Conservation (phyloP, 2,329 filamentous ascomycete species). For the Monosporascus sp. region DNA sequence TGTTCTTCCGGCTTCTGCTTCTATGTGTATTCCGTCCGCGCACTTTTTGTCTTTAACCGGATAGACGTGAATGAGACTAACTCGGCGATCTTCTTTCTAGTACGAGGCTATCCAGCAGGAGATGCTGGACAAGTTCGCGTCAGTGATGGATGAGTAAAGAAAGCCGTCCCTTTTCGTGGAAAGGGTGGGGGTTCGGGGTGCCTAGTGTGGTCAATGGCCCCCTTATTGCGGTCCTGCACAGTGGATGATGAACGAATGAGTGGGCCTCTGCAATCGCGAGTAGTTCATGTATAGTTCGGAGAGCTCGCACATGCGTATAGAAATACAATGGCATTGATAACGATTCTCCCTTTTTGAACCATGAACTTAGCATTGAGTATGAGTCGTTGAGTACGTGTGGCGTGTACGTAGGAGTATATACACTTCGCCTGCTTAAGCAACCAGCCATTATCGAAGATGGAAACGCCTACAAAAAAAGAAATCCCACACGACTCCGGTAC, state of each 20-base stretch:
- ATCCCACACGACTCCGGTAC: no score
- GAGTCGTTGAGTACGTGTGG: background rate
- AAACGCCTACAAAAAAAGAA: no score
- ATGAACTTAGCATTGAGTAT: no score
- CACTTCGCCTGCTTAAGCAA: no score
- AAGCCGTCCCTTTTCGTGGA: background rate
- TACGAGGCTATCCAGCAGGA: slow-evolving; percentile 88
- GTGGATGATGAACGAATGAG: no score
- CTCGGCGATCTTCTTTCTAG: slow-evolving; percentile 35
- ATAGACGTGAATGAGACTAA: background rate
- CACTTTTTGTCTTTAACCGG: background rate
- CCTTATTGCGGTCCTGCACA: no score
- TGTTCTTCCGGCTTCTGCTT: background rate
- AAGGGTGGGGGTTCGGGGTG: no score
- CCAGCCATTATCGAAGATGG: no score
- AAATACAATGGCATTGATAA: background rate
- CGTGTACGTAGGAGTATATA: background rate
- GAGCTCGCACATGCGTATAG: background rate
- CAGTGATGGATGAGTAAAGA: slow-evolving; percentile 85
- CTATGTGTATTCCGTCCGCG: background rate
- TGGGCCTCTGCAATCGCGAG: no score
- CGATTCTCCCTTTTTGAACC: background rate
- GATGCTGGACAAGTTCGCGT: slow-evolving; percentile 96
- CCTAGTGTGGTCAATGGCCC: no score
- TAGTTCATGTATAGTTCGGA: no score